Base-by-base conservation (phyloP, 257 asterid genomes). In the Jacaranda copaia region DNA sequence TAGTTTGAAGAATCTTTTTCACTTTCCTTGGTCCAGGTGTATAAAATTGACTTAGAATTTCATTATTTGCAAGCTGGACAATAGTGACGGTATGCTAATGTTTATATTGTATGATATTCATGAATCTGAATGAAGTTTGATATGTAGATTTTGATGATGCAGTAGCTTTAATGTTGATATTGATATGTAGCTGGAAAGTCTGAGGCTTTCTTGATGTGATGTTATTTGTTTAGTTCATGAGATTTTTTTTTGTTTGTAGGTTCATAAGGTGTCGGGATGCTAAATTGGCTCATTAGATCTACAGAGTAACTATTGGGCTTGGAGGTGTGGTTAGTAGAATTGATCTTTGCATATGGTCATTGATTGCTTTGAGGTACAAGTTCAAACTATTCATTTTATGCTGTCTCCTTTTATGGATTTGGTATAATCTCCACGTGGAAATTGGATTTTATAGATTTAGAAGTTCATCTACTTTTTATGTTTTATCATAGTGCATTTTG, bases 211-310 rank as follows among this genome's bases (percentile, higher is more conserved):
- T 13, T 66, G 6, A 20, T 16, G 38, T 63, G 8, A 40, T 51
- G 6, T 12, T 74, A 6, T 53, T n/a, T 39, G 61, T 58, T 2
- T 19, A 48, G 68, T 59, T 78, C 70, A 51, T 83, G 53, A 75
- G 7, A 8, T 59, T 1, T 48, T 36, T 36, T 32, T 70, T 62
- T 68, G 18, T 36, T 63, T 49, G 43, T 66, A 93, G 97, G 88
- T 85, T 89, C 81, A 90, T 94, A 81, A 88, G 98, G 75, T 94
- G 98, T 76, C 92, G 97, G 97, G 97, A 94, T 86, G 90, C 90
- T 32, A 85, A 89, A 74, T 80, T 76, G 53, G 77, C 84, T 32
- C 90, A 78, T 19, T 97, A 94, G 90, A 70, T 92, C 36, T 92
- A 94, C 86, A 79, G 97, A 86, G 92, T 92, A 73, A 92, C 96